A percentile compares a stretch with the other conserved stretches of the same genome.
phyloP scores from a whole-genome alignment of 1,284 basidiomycete species.

The Boletus albobrunnescens region DNA sequence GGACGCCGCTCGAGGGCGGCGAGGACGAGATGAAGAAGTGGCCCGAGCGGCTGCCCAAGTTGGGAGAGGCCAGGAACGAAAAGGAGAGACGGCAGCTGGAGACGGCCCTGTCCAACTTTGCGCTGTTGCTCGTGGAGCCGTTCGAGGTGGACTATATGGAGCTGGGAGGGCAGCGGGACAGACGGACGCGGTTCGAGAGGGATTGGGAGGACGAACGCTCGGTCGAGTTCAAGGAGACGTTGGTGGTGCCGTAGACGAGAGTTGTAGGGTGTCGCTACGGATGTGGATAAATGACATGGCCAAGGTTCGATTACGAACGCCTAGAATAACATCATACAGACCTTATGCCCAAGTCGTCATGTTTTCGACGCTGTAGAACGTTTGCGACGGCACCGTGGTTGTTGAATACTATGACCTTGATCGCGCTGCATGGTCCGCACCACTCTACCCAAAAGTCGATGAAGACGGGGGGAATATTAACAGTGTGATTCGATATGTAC shows the following conservation, averaged over 20 bases:
- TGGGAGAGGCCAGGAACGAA: constrained; percentile 43
- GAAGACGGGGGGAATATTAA: neutral
- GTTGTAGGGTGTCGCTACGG: neutral
- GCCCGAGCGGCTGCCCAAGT: constrained; percentile 43
- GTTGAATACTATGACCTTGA: constrained; percentile 4
- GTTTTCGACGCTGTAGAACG: constrained; percentile 13
- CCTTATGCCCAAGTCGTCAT: constrained; percentile 6
- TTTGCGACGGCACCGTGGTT: constrained; percentile 1
- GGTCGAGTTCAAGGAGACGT: constrained; percentile 49
- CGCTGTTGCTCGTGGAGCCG: constrained; percentile 62
- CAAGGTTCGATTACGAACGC: too few species aligned
- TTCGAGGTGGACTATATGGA: constrained; percentile 60
- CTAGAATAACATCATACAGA: too few species aligned
- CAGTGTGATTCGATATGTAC: neutral
- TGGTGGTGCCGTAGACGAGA: constrained; percentile 49
- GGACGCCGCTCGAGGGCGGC: constrained; percentile 42
- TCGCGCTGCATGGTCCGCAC: constrained; percentile 9
- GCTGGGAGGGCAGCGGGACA: constrained; percentile 50
- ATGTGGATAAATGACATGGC: neutral
- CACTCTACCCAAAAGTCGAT: neutral
- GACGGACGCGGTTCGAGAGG: constrained; percentile 48
- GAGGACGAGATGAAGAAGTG: constrained; percentile 54
- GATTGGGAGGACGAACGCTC: constrained; percentile 30
- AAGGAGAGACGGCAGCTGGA: constrained; percentile 44
- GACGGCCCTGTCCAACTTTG: constrained; percentile 56